Conservation (phyloP, 805 yeast species). For the Yarrowia deformans region DNA sequence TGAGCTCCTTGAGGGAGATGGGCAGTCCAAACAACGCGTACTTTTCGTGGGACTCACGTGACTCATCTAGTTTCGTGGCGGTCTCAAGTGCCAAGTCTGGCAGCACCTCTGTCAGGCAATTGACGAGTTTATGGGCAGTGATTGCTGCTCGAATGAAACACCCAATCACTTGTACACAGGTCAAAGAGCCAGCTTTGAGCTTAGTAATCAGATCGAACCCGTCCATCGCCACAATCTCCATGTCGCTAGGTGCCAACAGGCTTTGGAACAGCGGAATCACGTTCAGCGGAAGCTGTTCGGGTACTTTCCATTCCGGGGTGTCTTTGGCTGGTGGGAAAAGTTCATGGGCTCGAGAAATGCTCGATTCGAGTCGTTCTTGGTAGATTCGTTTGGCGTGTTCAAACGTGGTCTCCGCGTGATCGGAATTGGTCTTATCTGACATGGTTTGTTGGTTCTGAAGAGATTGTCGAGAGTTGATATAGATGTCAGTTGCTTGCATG, state of each 20-base stretch:
- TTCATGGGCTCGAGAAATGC: not conserved
- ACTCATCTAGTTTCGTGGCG: conserved; percentile 63
- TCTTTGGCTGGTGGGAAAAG: conserved; percentile 17
- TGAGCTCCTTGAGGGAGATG: conserved; percentile 63
- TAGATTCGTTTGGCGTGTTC: conserved; percentile 29
- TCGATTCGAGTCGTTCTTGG: conserved; percentile 6
- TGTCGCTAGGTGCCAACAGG: conserved; percentile 14
- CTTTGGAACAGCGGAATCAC: conserved; percentile 14
- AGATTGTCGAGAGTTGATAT: not conserved
- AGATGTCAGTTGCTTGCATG: conserved; percentile 3
- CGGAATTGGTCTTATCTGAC: not conserved
- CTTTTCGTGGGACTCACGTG: conserved; percentile 56
- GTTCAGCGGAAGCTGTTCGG: conserved; percentile 21
- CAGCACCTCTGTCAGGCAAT: conserved; percentile 53
- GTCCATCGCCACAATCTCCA: conserved; percentile 1
- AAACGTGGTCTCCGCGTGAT: conserved; percentile 1
- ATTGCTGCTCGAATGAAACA: conserved; percentile 68
- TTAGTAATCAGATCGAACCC: not conserved
- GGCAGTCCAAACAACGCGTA: conserved; percentile 72
- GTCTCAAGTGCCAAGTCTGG: conserved; percentile 63
- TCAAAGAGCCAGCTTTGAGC: conserved; percentile 24
- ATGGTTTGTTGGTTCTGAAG: not conserved
- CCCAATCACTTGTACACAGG: conserved; percentile 56
- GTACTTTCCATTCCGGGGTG: conserved; percentile 5
- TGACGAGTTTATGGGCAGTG: conserved; percentile 62